These are phyloP conservation scores for Jatropha multifida DNA, from an alignment of 441 rosid species.

Conservation along the genomic window DNA sequence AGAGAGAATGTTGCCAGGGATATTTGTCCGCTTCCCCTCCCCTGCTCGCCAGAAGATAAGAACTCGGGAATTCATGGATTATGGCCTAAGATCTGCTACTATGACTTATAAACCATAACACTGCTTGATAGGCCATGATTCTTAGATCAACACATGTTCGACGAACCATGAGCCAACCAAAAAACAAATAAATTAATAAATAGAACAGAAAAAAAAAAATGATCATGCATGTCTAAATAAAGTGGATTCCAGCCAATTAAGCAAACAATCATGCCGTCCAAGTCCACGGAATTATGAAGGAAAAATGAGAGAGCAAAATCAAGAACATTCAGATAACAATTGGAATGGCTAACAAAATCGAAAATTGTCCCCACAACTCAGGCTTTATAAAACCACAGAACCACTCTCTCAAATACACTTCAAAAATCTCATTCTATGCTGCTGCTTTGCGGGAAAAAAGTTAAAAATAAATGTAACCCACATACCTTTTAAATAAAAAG, in stretches of 20 bases:
- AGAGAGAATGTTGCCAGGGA: background rate
- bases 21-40: background rate
- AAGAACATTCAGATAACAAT: constrained; percentile 25
- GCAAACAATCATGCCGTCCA: constrained; percentile 1
- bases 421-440: constrained; percentile 18
- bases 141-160: background rate
- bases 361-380: constrained; percentile 16
- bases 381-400: constrained; percentile 5
- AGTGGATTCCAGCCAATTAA: background rate
- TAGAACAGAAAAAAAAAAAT: background rate
- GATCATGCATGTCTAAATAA: background rate
- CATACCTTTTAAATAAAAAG: constrained; percentile 17
- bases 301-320: background rate
- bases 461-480: constrained; percentile 13
- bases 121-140: background rate
- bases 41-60: background rate
- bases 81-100: background rate
- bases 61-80: background rate
- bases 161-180: background rate
- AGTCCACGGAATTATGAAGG: background rate
- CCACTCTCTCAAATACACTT: constrained; percentile 17
- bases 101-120: background rate
- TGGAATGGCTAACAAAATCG: constrained; percentile 13
- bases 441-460: background rate
- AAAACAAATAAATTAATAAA: background rate